Evolutionary conservation across 176 grass and related monocot species (phyloP), one percentile per base, ranked within the genome.

Genomic region (Chloris gayana): DNA sequence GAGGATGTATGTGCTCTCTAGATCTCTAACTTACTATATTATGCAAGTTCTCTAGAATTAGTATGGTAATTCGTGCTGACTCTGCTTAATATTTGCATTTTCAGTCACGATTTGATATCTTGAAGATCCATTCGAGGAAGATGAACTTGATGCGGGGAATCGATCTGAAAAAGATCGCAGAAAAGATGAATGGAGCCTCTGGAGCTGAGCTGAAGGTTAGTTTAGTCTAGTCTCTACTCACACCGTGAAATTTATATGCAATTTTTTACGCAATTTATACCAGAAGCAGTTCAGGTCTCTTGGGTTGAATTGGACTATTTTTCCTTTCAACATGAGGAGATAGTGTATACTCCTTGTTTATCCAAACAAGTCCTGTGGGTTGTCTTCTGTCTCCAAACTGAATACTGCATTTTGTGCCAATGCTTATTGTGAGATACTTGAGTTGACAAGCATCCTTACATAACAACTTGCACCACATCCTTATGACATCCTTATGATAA

Each of bases 101-200:
- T 67, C 90, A 98, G 92, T 98, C 96, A 24, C 90, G 96, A 56
- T 93, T 91, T 56, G 96, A 98, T 80, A 98, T 98, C 60, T 86
- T 98, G 82, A 98, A 98, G 83, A 98, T 98, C 19, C 96, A 98
- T 86, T 98, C 96, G 32, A 95, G 96, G 69, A 98, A 85, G 72
- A 98, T 98, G 96, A 98, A 98, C 80, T 88, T 98, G 86, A 95
- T 98, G 96, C 88, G 96, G 41, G 90, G 96, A 29, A 98, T 98
- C 78, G 96, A 98, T 83, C 92, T 98, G 67, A 98, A 98, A 82
- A 98, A 98, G 84, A 95, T 98, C 6, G 96, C 96, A 4, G 96
- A 78, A 65, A 98, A 98, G 72, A 98, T 98, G 96, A 95, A 98
- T 82, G 96, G 96, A 2, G 96, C 92, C 34, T 98, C 96, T 15